Evolutionary conservation across 306 rosid species (phyloP).

Genomic region (Styphnolobium japonicum): DNA sequence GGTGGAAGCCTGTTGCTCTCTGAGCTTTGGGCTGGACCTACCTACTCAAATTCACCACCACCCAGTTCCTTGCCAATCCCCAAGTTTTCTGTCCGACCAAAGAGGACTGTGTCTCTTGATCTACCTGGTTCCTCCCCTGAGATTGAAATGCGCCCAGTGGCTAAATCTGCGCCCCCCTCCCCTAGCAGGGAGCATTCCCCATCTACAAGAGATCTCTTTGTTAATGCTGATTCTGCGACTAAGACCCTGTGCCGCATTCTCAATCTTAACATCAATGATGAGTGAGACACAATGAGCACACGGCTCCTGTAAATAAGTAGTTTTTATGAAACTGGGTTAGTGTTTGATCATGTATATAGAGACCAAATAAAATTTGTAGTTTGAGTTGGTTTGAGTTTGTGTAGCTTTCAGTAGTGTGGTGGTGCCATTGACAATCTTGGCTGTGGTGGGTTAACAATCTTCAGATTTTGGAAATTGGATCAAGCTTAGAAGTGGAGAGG

Average conservation of each 20-base stretch:
- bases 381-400: slow-evolving; percentile 29
- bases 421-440: slow-evolving; percentile 31
- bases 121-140: slow-evolving; percentile 50
- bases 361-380: slow-evolving; percentile 45
- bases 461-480: slow-evolving; percentile 25
- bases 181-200: slow-evolving; percentile 40
- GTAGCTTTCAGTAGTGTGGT: slow-evolving; percentile 38
- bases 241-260: slow-evolving; percentile 68
- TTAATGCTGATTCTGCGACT: slow-evolving; percentile 59
- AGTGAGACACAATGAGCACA: slow-evolving; percentile 33
- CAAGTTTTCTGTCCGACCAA: slow-evolving; percentile 62
- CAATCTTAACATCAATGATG: slow-evolving; percentile 54
- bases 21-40: slow-evolving; percentile 95
- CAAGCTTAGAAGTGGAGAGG: slow-evolving; percentile 24
- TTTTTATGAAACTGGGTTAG: slow-evolving; percentile 14
- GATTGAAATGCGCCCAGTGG: slow-evolving; percentile 40
- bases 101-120: slow-evolving; percentile 65
- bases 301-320: slow-evolving; percentile 49
- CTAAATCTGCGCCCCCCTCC: slow-evolving; percentile 70
- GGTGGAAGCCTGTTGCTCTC: slow-evolving; percentile 48
- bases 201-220: slow-evolving; percentile 43
- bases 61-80: slow-evolving; percentile 93
- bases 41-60: slow-evolving; percentile 93
- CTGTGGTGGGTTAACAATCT: slow-evolving; percentile 38
- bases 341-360: slow-evolving; percentile 51